Evolutionary conservation across 768 basidiomycete genomes (phyloP), one percentile per base, ranked within the genome.

Genomic region (Russula sp.): DNA sequence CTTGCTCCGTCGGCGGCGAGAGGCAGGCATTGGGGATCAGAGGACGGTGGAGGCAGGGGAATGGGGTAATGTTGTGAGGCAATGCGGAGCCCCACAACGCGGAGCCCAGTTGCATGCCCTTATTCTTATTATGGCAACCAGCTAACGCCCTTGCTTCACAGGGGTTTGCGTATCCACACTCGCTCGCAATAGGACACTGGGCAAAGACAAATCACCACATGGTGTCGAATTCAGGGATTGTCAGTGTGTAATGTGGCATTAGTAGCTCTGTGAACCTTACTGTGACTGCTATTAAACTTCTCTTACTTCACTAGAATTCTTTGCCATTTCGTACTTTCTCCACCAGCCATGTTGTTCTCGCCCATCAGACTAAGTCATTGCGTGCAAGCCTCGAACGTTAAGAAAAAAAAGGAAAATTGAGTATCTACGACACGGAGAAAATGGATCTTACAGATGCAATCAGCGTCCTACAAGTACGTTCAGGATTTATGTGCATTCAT

Each of bases 391-490:
- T 40, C 62, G 57, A 66, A 84, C 83, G 10, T 78, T 79, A 10
- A 76, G 80, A 56, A 79, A 79, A 42, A n/a, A n/a, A 27, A 27
- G 78, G 79, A 16, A 76, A 75, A 32, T 84, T 81, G 71, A 78
- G 77, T 60, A 78, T 85, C 13, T 86, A 85, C 62, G 82, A 84
- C 64, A 72, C 77, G 13, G 86, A 90, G 70, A 87, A 84, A 71
- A 82, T 91, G 74, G 76, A 83, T 8, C 77, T 91, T 47, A 63
- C 74, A 20, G 82, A 87, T 49, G 90, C 90, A 40, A 81, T 92
- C 66, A 73, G 79, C 18, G 85, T 90, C 44, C 77, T 92, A 64
- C 85, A 88, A 62, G 63, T 64, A 40, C 10, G 63, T 55, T 44
- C 42, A 40, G 6, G 1, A 34, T 37, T 35, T 27, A 3, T 32